Conservation (phyloP, 192 early-diverging fungal genomes). For the Lobosporangium transversale region DNA sequence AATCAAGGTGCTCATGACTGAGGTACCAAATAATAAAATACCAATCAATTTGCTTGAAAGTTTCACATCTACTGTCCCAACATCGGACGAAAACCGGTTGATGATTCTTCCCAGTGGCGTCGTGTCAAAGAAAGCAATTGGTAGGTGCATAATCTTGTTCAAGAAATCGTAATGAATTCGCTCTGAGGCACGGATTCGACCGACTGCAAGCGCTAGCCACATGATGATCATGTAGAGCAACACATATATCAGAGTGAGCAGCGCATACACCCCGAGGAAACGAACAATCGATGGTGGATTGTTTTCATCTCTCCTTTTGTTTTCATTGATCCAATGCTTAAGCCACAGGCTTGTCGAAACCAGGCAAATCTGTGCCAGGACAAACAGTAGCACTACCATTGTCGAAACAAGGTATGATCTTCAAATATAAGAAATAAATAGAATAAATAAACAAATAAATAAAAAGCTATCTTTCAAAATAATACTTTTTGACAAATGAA, state of each 20-base stretch:
- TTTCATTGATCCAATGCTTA: constrained; percentile 60
- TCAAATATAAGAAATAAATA: too few relatives aligned
- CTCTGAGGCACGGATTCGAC: constrained; percentile 68
- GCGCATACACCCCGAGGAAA: constrained; percentile 31
- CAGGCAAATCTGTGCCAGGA: constrained; percentile 56
- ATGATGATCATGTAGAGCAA: constrained; percentile 10
- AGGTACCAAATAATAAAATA: constrained; percentile 18
- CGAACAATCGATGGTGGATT: constrained; percentile 5
- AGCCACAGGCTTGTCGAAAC: constrained; percentile 67
- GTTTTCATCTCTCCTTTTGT: not conserved
- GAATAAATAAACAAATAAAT: too few relatives aligned
- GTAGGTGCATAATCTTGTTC: constrained; percentile 68
- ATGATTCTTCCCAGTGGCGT: constrained; percentile 74
- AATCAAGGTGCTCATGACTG: constrained; percentile 35
- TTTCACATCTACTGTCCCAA: constrained; percentile 22
- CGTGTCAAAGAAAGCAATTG: constrained; percentile 72
- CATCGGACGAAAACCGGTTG: constrained; percentile 63
- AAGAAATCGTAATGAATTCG: constrained; percentile 69
- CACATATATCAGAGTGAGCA: constrained; percentile 23
- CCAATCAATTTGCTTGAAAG: constrained; percentile 29
- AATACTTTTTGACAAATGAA: not conserved
- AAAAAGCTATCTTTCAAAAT: not conserved
- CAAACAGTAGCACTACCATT: constrained; percentile 58
- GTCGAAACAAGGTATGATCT: constrained; percentile 40
- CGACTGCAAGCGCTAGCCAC: constrained; percentile 20